Conservation (phyloP, 148 eudicot genomes). For the Camellia granthamiana region DNA sequence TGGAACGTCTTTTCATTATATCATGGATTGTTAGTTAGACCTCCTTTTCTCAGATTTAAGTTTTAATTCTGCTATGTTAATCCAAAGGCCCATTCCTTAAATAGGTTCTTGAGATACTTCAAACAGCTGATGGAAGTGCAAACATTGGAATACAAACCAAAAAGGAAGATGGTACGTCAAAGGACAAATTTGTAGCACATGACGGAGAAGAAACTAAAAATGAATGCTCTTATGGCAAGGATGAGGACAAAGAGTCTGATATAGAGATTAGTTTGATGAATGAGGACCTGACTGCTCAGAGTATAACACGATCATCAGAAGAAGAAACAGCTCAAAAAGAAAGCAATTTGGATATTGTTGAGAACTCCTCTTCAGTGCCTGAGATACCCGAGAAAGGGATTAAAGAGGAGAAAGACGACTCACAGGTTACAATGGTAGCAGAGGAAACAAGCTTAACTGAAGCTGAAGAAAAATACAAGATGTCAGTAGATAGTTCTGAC, state of each 20-base stretch:
- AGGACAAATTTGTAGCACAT: background rate
- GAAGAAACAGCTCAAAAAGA: conserved; percentile 7
- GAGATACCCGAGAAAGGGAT: background rate
- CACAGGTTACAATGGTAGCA: background rate
- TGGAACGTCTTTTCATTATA: background rate
- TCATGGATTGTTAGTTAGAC: background rate
- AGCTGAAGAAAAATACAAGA: conserved; percentile 2
- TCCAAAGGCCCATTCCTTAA: background rate
- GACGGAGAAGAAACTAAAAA: background rate
- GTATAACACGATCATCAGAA: background rate
- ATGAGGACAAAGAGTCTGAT: background rate
- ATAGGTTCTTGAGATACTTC: background rate
- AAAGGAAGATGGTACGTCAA: background rate
- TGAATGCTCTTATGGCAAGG: background rate
- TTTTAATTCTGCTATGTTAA: background rate
- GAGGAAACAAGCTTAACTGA: conserved; percentile 3
- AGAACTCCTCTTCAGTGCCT: conserved; percentile 1
- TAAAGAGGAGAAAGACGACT: background rate
- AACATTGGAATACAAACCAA: background rate
- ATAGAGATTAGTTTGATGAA: background rate
- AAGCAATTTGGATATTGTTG: background rate
- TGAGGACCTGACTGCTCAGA: background rate
- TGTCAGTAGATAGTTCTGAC: background rate
- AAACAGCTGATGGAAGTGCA: background rate
- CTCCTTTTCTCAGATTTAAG: background rate